phyloP scores from a whole-genome alignment of 805 yeast species.

The Gaillardinia entomophila region DNA sequence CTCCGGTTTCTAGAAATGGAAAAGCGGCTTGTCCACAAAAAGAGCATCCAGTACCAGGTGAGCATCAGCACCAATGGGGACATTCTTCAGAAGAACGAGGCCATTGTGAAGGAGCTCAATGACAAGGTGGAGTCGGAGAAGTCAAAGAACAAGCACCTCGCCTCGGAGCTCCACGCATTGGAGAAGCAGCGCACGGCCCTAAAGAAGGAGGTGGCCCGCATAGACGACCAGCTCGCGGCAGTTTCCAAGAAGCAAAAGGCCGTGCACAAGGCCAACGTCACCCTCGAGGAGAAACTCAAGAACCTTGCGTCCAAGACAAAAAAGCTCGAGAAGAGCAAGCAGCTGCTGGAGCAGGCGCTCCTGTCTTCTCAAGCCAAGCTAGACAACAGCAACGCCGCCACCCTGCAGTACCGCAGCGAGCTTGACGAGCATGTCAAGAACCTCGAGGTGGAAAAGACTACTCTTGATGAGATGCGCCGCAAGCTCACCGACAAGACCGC shows the following conservation, averaged over 20 bases:
- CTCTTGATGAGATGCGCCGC: constrained; percentile 57
- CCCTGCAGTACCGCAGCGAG: constrained; percentile 39
- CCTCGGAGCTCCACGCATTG: constrained; percentile 22
- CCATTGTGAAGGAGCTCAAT: constrained; percentile 32
- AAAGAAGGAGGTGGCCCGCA: constrained; percentile 5
- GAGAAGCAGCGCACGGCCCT: constrained; percentile 37
- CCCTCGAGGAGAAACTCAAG: constrained; percentile 72
- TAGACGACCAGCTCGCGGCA: constrained; percentile 14
- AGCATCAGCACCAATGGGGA: constrained; percentile 35
- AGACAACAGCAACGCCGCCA: constrained; percentile 38
- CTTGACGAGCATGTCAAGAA: constrained; percentile 38
- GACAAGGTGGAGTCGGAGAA: constrained; percentile 40
- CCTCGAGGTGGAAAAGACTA: constrained; percentile 46
- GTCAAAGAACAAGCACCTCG: constrained; percentile 30
- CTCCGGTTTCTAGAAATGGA: constrained; percentile 59
- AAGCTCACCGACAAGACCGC: constrained; percentile 72
- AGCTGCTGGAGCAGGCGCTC: constrained; percentile 40
- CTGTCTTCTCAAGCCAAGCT: constrained; percentile 43
- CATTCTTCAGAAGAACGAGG: constrained; percentile 33
- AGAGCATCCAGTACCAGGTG: constrained; percentile 53
- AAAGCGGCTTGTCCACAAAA: constrained; percentile 49
- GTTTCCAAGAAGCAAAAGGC: constrained; percentile 25
- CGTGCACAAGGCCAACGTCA: constrained; percentile 47
- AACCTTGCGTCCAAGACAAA: constrained; percentile 53
- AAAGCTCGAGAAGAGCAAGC: constrained; percentile 52